Evolutionary conservation across 129 eudicot genomes (phyloP), one percentile per base, ranked within the genome.

Genomic region (Cynara cardunculus): DNA sequence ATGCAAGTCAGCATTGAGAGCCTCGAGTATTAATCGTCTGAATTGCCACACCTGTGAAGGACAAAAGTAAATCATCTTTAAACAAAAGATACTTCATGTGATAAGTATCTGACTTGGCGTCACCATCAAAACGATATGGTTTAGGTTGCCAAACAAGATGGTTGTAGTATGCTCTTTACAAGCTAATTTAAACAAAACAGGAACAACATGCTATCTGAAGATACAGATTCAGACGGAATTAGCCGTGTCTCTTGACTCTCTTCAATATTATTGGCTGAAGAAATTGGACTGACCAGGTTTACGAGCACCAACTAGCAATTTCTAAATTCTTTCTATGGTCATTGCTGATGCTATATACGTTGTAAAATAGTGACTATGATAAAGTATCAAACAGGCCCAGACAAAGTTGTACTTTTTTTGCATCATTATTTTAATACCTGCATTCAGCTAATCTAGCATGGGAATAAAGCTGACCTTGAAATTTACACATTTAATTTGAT

Each of bases 41-140:
- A 94, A 94, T 82, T 94, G 97, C 98, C 98, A 94, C 30, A 94
- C 94, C 98, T 94, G 83, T 10, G 13, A 68, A 67, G 74, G 25
- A 79, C 70, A 59, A 53, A 69, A 65, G 72, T 24, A 77, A 62
- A 22, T 80, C 75, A 26, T 34, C 19, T 26, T 53, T 22, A 18
- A 19, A 28, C 76, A 37, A 49, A 12, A 56, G 41, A 27, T 5
- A 49, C 1, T 27, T 69, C 1, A 61, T 28, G 30, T 34, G 28
- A 8, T 0, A 76, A 75, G 79, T 75, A 61, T 59, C 71, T 62
- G 56, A 61, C 22, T 27, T 75, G 24, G 69, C 7, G 19, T 74
- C 39, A 74, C 44, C 21, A 30, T 46, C 70, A 30, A 56, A 49
- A 69, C n/a, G 27, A 27, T 34, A 35, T 77, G 53, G 19, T 41